Evolutionary conservation across 441 rosid genomes (phyloP).

Genomic region (Bruguiera hainesii): DNA sequence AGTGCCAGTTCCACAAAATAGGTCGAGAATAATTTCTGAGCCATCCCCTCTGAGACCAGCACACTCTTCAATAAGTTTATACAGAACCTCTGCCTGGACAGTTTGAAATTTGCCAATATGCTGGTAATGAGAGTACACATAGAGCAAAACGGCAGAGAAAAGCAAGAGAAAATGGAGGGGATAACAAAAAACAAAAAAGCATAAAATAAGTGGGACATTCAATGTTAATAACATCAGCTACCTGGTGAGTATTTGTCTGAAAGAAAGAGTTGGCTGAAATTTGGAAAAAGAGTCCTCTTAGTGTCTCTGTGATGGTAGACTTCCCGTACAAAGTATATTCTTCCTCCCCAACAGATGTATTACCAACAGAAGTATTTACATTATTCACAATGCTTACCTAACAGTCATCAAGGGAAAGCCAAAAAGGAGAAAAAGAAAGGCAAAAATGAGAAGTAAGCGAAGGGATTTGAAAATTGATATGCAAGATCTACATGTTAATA

Average conservation of each 20-base stretch:
- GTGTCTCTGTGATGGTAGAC: constrained; percentile 60
- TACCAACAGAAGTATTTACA: constrained; percentile 85
- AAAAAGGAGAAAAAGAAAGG: not conserved
- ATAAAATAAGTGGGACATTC: not conserved
- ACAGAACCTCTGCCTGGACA: constrained; percentile 82
- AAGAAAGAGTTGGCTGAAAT: constrained; percentile 97
- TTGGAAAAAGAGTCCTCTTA: constrained; percentile 83
- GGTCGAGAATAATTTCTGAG: constrained; percentile 86
- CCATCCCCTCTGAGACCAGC: constrained; percentile 83
- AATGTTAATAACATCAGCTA: constrained; percentile 20
- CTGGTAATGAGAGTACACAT: not conserved
- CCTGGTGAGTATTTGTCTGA: constrained; percentile 92
- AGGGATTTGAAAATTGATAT: too few relatives aligned
- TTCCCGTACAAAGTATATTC: constrained; percentile 79
- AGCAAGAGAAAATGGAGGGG: not conserved
- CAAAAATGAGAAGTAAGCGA: not conserved
- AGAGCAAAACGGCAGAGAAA: constrained; percentile 10
- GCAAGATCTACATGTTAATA: too few relatives aligned
- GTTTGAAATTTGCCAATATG: constrained; percentile 16
- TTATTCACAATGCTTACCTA: constrained; percentile 88
- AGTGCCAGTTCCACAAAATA: constrained; percentile 96
- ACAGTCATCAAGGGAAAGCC: constrained; percentile 11
- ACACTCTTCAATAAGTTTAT: constrained; percentile 76
- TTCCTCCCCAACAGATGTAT: constrained; percentile 84
- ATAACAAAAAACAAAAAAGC: not conserved